phyloP scores from a whole-genome alignment of 140 eudicot species.

The Senecio squalidus region DNA sequence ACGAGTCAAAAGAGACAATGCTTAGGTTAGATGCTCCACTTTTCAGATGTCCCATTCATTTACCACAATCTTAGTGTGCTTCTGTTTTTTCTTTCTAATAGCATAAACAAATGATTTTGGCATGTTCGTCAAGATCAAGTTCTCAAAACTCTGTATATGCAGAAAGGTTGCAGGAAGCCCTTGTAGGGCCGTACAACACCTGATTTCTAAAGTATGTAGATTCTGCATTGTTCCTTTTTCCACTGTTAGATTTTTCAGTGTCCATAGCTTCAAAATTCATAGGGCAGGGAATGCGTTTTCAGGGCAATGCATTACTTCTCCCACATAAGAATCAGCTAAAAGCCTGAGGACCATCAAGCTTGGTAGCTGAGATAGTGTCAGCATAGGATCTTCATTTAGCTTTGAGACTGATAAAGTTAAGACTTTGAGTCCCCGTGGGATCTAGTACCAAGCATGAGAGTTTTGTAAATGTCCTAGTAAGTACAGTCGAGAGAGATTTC shows the following conservation, averaged over 20 bases:
- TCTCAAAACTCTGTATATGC: conserved; percentile 20
- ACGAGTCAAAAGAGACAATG: not conserved
- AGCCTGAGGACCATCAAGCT: conserved; percentile 50
- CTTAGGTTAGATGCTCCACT: not conserved
- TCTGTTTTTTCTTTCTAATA: conserved; percentile 20
- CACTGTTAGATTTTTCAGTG: conserved; percentile 30
- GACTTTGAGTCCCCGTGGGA: conserved; percentile 46
- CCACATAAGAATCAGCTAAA: conserved; percentile 44
- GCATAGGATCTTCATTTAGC: conserved; percentile 50
- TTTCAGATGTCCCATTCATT: conserved; percentile 1
- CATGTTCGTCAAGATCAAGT: conserved; percentile 46
- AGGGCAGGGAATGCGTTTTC: conserved; percentile 28
- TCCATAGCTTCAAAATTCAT: conserved; percentile 50
- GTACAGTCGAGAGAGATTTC: conserved; percentile 34
- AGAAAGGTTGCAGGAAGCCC: conserved; percentile 24
- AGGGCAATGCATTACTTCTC: conserved; percentile 31
- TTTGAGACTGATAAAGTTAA: conserved; percentile 51
- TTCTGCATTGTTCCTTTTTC: conserved; percentile 36
- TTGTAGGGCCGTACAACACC: conserved; percentile 37
- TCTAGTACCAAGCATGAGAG: conserved; percentile 16
- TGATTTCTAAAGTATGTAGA: conserved; percentile 38
- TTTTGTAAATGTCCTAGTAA: conserved; percentile 35
- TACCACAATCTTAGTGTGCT: conserved; percentile 20
- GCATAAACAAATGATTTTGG: conserved; percentile 24
- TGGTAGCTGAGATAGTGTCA: conserved; percentile 36